phyloP scores from a whole-genome alignment of 495 filamentous ascomycete genomes.

The Chaetomium fimeti region DNA sequence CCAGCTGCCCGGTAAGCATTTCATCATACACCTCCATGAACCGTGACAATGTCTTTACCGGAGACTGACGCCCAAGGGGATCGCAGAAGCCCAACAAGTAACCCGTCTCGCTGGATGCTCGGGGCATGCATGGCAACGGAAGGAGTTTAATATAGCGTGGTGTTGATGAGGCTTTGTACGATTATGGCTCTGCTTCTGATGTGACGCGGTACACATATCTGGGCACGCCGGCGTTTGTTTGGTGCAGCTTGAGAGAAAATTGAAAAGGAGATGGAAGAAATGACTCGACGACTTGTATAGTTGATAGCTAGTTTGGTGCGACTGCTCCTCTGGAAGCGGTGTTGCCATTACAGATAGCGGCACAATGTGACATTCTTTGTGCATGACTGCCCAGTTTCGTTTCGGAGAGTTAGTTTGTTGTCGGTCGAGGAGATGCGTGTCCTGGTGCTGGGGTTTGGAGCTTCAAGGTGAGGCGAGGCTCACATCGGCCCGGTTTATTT shows the following conservation, averaged over 20 bases:
- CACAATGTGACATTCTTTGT: too few relatives aligned
- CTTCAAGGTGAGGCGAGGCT: too few relatives aligned
- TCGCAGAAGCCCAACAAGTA: constrained; percentile 10
- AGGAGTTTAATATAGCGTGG: neutral
- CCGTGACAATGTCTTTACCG: too few relatives aligned
- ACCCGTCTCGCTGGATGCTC: neutral
- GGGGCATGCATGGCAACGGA: neutral
- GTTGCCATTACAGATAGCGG: neutral
- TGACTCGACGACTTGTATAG: neutral
- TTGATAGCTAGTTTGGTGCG: neutral
- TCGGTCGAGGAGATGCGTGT: too few relatives aligned
- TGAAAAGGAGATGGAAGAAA: neutral
- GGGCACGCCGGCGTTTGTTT: neutral
- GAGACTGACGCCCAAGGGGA: neutral
- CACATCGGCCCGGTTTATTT: too few relatives aligned
- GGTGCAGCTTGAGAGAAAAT: neutral
- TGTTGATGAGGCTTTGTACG: neutral
- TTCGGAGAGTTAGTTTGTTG: too few relatives aligned
- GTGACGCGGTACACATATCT: neutral
- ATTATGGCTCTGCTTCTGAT: neutral
- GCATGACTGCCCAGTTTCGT: too few relatives aligned
- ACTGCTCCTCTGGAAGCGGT: neutral
- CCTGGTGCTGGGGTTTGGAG: too few relatives aligned
- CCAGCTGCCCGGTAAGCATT: constrained; percentile 27
- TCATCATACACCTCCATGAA: neutral